These are phyloP conservation scores for Mytilinidion resinicola DNA, from an alignment of 495 filamentous ascomycete species.

Conservation along the genomic window DNA sequence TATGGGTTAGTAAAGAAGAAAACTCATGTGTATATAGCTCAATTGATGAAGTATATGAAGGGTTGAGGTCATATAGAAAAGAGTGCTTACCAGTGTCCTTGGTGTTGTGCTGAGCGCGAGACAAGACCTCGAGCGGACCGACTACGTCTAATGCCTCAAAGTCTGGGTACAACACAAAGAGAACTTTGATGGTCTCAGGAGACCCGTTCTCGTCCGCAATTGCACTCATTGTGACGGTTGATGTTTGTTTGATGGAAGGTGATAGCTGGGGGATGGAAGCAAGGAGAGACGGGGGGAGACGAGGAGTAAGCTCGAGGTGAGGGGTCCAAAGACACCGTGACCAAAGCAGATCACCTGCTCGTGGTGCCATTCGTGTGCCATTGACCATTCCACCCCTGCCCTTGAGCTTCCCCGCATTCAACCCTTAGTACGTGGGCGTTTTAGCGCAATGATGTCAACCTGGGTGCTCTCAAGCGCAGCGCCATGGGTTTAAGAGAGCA, in stretches of 20 bases:
- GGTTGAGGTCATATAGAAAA: background rate
- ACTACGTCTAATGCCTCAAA: conserved; percentile 58
- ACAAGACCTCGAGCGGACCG: conserved; percentile 61
- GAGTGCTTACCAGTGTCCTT: conserved; percentile 48
- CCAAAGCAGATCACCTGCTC: too few species aligned
- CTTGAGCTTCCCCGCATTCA: too few species aligned
- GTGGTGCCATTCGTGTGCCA: too few species aligned
- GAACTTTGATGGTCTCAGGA: conserved; percentile 44
- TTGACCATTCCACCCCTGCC: too few species aligned
- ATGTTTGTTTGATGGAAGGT: conserved; percentile 1
- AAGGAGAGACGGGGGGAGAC: background rate
- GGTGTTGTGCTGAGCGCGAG: conserved; percentile 51
- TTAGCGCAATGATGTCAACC: too few species aligned
- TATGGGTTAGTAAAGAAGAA: background rate
- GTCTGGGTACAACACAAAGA: conserved; percentile 44
- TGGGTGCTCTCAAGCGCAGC: too few species aligned
- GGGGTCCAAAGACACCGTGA: too few species aligned
- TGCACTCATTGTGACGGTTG: conserved; percentile 38
- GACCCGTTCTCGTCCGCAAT: conserved; percentile 34
- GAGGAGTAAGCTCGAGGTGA: background rate
- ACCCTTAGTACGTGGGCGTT: too few species aligned
- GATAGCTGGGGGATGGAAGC: conserved; percentile 1
- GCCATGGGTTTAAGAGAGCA: too few species aligned
- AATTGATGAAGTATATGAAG: background rate
- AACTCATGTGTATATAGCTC: background rate